These are phyloP conservation scores for Postia placenta DNA, from an alignment of 768 basidiomycete species.

Conservation along the genomic window DNA sequence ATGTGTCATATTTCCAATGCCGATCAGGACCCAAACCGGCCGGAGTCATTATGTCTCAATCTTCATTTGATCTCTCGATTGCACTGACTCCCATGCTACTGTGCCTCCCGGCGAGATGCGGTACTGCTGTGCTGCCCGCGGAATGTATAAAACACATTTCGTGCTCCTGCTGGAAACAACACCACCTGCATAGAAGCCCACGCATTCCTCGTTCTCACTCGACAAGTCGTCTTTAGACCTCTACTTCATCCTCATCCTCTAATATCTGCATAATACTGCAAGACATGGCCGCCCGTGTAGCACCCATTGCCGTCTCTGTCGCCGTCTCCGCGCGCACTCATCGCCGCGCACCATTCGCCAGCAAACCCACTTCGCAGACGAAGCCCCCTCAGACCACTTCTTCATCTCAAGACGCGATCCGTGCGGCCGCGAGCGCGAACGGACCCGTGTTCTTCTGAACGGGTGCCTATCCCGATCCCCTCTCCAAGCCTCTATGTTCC, in stretches of 20 bases:
- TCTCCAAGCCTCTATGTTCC: too few relatives aligned
- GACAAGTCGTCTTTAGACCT: neutral
- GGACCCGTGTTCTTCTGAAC: conserved; percentile 22
- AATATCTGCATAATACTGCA: neutral
- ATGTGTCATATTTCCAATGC: neutral
- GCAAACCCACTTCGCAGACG: conserved; percentile 9
- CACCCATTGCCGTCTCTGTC: conserved; percentile 1
- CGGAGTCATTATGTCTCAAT: neutral
- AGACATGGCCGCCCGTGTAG: neutral
- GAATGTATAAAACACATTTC: neutral
- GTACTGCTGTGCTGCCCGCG: neutral
- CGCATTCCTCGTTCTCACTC: too few relatives aligned
- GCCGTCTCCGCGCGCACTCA: conserved; percentile 5
- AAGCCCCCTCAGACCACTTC: conserved; percentile 8
- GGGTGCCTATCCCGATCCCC: too few relatives aligned
- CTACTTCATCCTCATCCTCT: neutral
- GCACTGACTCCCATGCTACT: conserved; percentile 1
- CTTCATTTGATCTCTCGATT: conserved; percentile 3
- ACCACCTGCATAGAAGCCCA: neutral
- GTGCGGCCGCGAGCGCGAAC: conserved; percentile 16
- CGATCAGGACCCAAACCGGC: neutral
- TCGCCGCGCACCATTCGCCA: neutral
- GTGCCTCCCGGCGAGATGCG: conserved; percentile 7
- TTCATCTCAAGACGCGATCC: conserved; percentile 16
- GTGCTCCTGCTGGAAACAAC: neutral